Conservation (phyloP, 1,139 yeast species). For the Magnusiomyces tetraspermus region DNA sequence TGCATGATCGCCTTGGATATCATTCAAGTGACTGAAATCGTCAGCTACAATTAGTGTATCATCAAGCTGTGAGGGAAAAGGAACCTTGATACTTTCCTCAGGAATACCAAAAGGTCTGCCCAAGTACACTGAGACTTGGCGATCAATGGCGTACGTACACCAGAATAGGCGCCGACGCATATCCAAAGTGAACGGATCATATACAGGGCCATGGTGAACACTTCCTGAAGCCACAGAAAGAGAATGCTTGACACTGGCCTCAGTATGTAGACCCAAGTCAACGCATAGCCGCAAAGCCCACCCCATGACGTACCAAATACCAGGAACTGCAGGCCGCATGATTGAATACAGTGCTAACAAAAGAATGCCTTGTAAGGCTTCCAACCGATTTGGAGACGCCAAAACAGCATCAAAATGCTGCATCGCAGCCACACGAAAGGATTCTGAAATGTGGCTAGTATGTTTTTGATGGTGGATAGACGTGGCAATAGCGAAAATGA, state of each 20-base stretch:
- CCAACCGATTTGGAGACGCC: constrained; percentile 51
- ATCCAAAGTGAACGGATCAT: constrained; percentile 52
- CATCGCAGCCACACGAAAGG: constrained; percentile 64
- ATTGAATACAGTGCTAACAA: constrained; percentile 59
- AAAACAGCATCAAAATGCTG: constrained; percentile 51
- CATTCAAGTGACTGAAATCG: constrained; percentile 11
- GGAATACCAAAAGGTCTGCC: constrained; percentile 70
- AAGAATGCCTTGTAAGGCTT: constrained; percentile 62
- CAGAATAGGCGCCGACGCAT: constrained; percentile 72
- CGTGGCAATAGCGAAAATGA: constrained; percentile 73
- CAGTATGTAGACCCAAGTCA: constrained; percentile 75
- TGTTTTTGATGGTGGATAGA: constrained; percentile 65
- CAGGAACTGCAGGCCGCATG: constrained; percentile 50
- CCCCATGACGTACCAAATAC: constrained; percentile 88
- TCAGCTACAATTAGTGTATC: constrained; percentile 51
- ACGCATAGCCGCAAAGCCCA: constrained; percentile 70
- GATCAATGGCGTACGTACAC: constrained; percentile 78
- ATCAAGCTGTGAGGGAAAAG: constrained; percentile 65
- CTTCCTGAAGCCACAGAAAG: background rate
- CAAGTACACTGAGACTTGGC: constrained; percentile 65
- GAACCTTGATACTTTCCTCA: constrained; percentile 53
- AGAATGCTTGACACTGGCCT: constrained; percentile 26
- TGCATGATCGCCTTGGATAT: constrained; percentile 4
- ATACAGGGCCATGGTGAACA: background rate
- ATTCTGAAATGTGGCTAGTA: constrained; percentile 57